Evolutionary conservation across 2,329 filamentous ascomycete genomes (phyloP), one percentile per base, ranked within the genome.

Genomic region (Reticulascus tulasneorum): DNA sequence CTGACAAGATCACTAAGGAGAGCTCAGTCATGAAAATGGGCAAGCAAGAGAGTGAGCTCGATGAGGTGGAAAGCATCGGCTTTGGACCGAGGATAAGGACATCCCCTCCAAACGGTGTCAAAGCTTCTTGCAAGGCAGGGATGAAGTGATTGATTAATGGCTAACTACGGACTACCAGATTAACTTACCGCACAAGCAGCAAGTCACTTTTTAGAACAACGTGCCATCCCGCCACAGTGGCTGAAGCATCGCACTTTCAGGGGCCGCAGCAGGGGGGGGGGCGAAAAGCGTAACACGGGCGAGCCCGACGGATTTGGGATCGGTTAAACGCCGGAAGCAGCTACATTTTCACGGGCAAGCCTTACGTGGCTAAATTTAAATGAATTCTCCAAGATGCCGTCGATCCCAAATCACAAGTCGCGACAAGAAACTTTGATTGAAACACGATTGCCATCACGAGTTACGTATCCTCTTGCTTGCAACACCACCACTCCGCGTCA

Each of bases 31-130:
- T 36, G 38, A 32, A 35, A 33, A 13, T 35, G 35, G 23, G 32
- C 26, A 15, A 45, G 19, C 16, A 39, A 27, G 23, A 42, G 27
- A 23, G 34, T 27, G 19, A 40, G 32, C 28, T 40, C 11, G 19
- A 32, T 23, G 18, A 44, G 33, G 36, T 52, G 53, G 54, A 53
- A 55, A 56, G 44, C 50, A 29, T 55, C 52, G 52, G 52, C 52
- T 54, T 38, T 45, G 33, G 46, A 37, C 52, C 53, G 54, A 56
- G 51, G 52, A 30, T 46, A 47, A 15, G 27, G 20, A 32, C 33
- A 36, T 28, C 23, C 36, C 26, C 20, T 13, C 23, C 21, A 18
- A 32, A 42, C 27, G 35, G 31, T 36, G 32, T 20, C 17, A 30
- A n/a, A n/a, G 30, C 20, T 33, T 16, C 37, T 28, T 34, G 33